phyloP scores from a whole-genome alignment of 2,329 filamentous ascomycete genomes.

The Phialocephala subalpina region DNA sequence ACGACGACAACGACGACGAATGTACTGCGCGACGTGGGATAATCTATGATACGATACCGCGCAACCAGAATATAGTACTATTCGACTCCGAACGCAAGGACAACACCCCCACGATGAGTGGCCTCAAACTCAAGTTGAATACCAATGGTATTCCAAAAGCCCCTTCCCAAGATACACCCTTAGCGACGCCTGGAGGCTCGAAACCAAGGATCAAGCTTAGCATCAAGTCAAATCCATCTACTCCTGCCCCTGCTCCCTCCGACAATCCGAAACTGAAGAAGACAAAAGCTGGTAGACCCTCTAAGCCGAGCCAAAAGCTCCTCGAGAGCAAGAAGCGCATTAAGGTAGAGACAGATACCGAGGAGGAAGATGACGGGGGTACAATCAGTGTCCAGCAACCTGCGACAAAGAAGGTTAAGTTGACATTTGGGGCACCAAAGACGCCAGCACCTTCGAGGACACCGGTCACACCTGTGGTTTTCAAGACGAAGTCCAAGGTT shows the following conservation, averaged over 20 bases:
- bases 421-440: slow-evolving; percentile 36
- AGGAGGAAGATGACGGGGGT: slow-evolving; percentile 49
- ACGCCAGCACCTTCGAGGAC: slow-evolving; percentile 27
- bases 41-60: not conserved
- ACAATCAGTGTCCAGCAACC: slow-evolving; percentile 38
- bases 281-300: slow-evolving; percentile 66
- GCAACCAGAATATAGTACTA: too few species aligned
- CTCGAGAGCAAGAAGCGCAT: slow-evolving; percentile 65
- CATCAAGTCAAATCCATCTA: slow-evolving; percentile 11
- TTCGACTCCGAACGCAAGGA: not conserved
- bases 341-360: slow-evolving; percentile 62
- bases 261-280: slow-evolving; percentile 46
- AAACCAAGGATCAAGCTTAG: slow-evolving; percentile 43
- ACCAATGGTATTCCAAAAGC: slow-evolving; percentile 18
- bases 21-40: too few species aligned
- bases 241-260: slow-evolving; percentile 12
- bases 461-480: slow-evolving; percentile 44
- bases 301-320: slow-evolving; percentile 66
- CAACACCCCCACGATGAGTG: slow-evolving; percentile 35
- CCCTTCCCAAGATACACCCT: slow-evolving; percentile 31
- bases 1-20: too few species aligned
- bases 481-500: slow-evolving; percentile 70
- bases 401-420: slow-evolving; percentile 56
- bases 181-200: slow-evolving; percentile 34
- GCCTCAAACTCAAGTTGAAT: slow-evolving; percentile 38